Conservation (phyloP, 306 rosid genomes). For the Vigna reflexopilosa region DNA sequence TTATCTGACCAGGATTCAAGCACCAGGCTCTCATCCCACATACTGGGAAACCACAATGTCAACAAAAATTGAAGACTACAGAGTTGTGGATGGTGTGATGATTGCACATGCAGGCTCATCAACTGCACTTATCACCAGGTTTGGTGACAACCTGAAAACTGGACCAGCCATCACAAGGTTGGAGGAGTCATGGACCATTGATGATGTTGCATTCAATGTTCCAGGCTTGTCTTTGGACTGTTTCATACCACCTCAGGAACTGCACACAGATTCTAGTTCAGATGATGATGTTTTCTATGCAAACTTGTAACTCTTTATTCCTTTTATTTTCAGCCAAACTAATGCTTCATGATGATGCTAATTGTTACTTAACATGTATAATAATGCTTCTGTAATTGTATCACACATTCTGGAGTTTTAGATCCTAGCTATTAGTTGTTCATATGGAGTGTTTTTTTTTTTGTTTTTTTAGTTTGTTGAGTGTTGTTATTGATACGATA, state of each 20-base stretch:
- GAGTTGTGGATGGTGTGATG: slow-evolving; percentile 76
- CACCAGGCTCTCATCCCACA: slow-evolving; percentile 79
- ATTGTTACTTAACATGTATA: slow-evolving; percentile 44
- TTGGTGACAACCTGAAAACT: slow-evolving; percentile 74
- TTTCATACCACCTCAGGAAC: slow-evolving; percentile 83
- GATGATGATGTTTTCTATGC: slow-evolving; percentile 41
- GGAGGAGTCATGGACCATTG: slow-evolving; percentile 89
- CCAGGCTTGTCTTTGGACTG: slow-evolving; percentile 85
- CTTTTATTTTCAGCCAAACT: neutral
- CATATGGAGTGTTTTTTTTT: slow-evolving; percentile 12
- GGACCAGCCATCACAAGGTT: slow-evolving; percentile 73
- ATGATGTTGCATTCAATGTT: slow-evolving; percentile 89
- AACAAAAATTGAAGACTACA: slow-evolving; percentile 75
- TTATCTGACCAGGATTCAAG: slow-evolving; percentile 84
- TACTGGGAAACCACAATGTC: slow-evolving; percentile 99
- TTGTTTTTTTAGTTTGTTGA: slow-evolving; percentile 1
- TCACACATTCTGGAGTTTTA: slow-evolving; percentile 10
- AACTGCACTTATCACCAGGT: slow-evolving; percentile 67
- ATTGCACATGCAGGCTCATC: slow-evolving; percentile 84
- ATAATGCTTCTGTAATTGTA: slow-evolving; percentile 42
- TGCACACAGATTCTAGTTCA: slow-evolving; percentile 53
- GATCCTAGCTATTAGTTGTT: slow-evolving; percentile 22
- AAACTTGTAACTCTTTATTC: slow-evolving; percentile 7
- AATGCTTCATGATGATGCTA: slow-evolving; percentile 21
- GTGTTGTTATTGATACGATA: slow-evolving; percentile 11